A percentile compares a stretch with the other conserved stretches of the same genome.
phyloP scores from a whole-genome alignment of 1,139 yeast species.

The Kazachstania sp. region DNA sequence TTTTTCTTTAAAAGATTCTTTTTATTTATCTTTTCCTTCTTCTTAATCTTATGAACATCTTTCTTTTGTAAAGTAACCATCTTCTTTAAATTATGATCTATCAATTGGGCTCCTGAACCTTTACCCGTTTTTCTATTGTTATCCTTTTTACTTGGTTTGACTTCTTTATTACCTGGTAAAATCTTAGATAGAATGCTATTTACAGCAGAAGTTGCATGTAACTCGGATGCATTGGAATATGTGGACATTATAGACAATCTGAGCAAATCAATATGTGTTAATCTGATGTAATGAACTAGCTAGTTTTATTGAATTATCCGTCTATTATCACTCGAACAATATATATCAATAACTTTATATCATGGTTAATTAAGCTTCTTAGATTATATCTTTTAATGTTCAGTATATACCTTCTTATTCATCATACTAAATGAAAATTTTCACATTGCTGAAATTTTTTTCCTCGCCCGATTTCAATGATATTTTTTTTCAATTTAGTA shows the following conservation, averaged over 20 bases:
- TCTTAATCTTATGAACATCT: constrained; percentile 33
- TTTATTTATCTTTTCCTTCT: constrained; percentile 35
- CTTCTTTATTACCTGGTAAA: constrained; percentile 24
- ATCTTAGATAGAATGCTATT: constrained; percentile 19
- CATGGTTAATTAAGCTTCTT: no score
- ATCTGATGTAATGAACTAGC: no score
- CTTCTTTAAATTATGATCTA: constrained; percentile 32
- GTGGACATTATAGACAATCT: constrained; percentile 3
- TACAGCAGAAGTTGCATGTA: constrained; percentile 26
- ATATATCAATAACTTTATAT: no score
- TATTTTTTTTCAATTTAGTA: no score
- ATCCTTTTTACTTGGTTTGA: constrained; percentile 5
- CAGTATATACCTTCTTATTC: no score
- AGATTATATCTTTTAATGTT: no score
- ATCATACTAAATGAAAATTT: no score
- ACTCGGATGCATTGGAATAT: constrained; percentile 8
- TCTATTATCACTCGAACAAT: no score
- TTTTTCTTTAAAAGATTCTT: constrained; percentile 35
- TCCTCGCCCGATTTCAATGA: no score
- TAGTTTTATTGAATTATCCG: no score
- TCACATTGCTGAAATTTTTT: no score
- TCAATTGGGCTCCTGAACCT: constrained; percentile 34
- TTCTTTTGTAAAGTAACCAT: constrained; percentile 31
- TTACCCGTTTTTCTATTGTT: constrained; percentile 5
- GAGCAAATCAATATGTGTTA: no score